Percentiles rank a stretch among this genome's conserved stretches.
Evolutionary conservation across 2,329 filamentous ascomycete genomes (phyloP).

Genomic region (Fusarium tricinctum): DNA sequence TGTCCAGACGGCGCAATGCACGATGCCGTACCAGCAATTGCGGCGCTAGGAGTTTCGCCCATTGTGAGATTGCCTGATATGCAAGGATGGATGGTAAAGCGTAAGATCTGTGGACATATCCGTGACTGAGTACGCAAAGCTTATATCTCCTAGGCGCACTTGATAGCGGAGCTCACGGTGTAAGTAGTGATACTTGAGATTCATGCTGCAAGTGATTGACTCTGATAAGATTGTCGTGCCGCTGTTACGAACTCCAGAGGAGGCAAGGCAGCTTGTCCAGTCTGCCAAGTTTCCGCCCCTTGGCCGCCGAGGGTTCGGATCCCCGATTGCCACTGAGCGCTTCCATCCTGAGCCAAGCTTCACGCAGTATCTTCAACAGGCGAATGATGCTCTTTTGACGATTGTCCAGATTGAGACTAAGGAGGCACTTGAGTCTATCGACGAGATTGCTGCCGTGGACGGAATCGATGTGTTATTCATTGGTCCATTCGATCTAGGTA

Average conservation of each 20-base stretch:
- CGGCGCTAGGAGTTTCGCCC: conserved; percentile 60
- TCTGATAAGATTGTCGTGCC: conserved; percentile 61
- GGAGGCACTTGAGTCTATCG: conserved; percentile 71
- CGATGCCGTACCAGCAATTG: conserved; percentile 67
- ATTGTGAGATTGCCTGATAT: conserved; percentile 67
- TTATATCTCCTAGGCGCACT: conserved; percentile 57
- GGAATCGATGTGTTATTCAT: conserved; percentile 75
- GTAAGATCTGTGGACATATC: conserved; percentile 40
- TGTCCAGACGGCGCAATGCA: conserved; percentile 63
- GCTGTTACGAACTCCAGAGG: conserved; percentile 59
- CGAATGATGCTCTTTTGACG: conserved; percentile 68
- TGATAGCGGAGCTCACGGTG: conserved; percentile 64
- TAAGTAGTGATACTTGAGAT: conserved; percentile 50
- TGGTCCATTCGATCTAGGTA: conserved; percentile 75
- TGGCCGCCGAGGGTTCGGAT: conserved; percentile 65
- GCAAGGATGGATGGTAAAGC: conserved; percentile 63
- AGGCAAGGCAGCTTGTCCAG: conserved; percentile 61
- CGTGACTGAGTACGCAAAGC: neutral
- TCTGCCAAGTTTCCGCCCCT: conserved; percentile 66
- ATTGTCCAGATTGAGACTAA: conserved; percentile 78
- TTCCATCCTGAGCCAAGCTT: conserved; percentile 61
- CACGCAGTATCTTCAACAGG: conserved; percentile 64
- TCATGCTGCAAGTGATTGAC: conserved; percentile 26
- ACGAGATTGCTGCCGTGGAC: conserved; percentile 71
- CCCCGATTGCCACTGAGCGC: conserved; percentile 60